Base-by-base conservation (phyloP, 345 rosid species). In the Erodium maritimum region DNA sequence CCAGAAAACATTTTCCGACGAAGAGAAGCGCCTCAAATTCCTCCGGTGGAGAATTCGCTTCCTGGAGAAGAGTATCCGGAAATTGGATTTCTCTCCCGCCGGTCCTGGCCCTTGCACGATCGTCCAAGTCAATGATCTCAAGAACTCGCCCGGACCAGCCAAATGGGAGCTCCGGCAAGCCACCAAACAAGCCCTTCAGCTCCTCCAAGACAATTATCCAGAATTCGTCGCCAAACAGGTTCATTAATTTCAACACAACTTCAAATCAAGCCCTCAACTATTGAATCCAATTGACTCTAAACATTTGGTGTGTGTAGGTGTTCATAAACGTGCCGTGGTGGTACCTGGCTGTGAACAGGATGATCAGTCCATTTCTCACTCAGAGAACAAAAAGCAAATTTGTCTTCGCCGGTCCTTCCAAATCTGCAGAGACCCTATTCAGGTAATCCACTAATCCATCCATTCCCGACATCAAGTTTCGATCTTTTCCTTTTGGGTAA, bases 261-360 rank as follows among this genome's bases (percentile, higher is more conserved):
- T 33, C 56, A 25, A 1, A 12, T 17, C n/a, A 25, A 52, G 21
- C 19, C 16, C 48, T 16, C 63, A 46, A 23, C 11, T 61, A 25
- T 9, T 33, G 13, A 19, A 61, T 23, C 18, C 29, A 34, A 33
- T 2, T 21, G 21, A 59, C 29, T 22, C 57, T 4, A 21, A 59
- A 55, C 45, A 50, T 65, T 59, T 50, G 22, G 24, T 52, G 62
- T 46, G 24, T 66, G 21, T 55, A 91, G 98, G 76, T 91, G 64
- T 86, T 88, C 65, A 81, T 91, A 73, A 91, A 91, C 70, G 98
- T 91, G 17, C 96, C 96, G 11, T 91, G 98, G 98, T 91, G 98
- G 98, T 86, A 91, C 71, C 72, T 88, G 58, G 95, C 95, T 3
- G 88, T 80, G 68, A 75, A 88, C 68, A 78, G 69, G 18, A 77